Base-by-base conservation (phyloP, 805 yeast species). In the Candida silvicultrix region DNA sequence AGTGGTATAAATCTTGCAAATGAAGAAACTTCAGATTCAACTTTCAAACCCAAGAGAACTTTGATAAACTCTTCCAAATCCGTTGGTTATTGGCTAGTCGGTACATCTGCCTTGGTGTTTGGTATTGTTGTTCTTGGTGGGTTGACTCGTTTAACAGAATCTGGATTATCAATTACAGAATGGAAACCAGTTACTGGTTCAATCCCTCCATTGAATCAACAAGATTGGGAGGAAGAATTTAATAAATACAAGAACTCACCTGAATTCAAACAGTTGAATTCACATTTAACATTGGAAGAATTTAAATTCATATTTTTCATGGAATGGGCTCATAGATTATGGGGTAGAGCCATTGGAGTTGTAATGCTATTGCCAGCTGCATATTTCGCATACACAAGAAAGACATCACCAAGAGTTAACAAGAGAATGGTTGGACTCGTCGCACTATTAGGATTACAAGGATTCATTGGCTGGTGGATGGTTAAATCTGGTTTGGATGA, bases 381-480 rank as follows among this genome's bases (percentile, higher is more conserved):
- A 4, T 94, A 87, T 62, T 89, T 89, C 57, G 82, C 88, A 58
- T 72, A 74, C 16, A 69, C 83, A 4, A 78, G 80, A 37, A 80
- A 72, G 51, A 80, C 92, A 11, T 80, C 89, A 2, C 66, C 78
- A 3, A 81, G 80, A 48, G 83, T 86, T 4, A 82, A 87, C 42
- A 70, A 70, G 46, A 75, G 88, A 54, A 70, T 94, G 15, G 65
- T 86, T 19, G 87, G 87, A 2, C 76, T 94, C 40, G 77, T 95
- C 38, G 80, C 75, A 0, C 68, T 94, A 43, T 73, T 94, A 47
- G 99, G 96, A 11, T 69, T 94, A 41, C 99, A 94, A 71, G 99
- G 99, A 44, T 85, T 83, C 44, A 84, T 94, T 54, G 99, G 99
- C 29, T 94, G 99, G 99, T 94, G 99, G 99, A 94, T 94, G 99